These are phyloP conservation scores for Pleodorina starrii DNA, from an alignment of 139 green algal genomes.

Conservation along the genomic window DNA sequence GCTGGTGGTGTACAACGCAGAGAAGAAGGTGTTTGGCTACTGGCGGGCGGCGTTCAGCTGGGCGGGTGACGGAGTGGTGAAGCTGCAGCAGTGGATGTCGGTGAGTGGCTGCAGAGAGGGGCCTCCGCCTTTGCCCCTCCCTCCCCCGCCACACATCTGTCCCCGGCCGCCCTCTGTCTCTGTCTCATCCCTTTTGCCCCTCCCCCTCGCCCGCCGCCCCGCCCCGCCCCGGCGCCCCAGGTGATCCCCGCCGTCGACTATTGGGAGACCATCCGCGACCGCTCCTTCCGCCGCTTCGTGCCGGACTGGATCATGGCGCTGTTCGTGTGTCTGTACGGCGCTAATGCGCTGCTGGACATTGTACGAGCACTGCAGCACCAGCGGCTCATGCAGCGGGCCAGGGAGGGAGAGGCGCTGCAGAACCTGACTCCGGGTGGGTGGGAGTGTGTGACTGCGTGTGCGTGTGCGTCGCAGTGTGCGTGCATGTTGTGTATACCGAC, in stretches of 20 bases:
- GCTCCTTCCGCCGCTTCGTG: conserved; percentile 43
- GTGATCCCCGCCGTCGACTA: conserved; percentile 61
- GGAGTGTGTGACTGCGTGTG: not conserved
- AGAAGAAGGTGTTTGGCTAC: conserved; percentile 48
- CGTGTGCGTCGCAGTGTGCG: too few species aligned
- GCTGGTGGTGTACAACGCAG: conserved; percentile 53
- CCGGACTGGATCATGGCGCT: conserved; percentile 60
- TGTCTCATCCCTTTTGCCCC: too few species aligned
- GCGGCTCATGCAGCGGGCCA: conserved; percentile 29
- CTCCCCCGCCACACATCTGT: too few species aligned
- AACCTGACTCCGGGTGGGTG: conserved; percentile 43
- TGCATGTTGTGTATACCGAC: too few species aligned
- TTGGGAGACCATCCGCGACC: conserved; percentile 30
- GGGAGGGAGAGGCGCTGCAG: conserved; percentile 14
- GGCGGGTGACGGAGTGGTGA: conserved; percentile 44
- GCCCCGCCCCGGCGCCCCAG: not conserved
- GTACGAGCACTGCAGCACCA: conserved; percentile 33
- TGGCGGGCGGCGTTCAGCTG: conserved; percentile 45
- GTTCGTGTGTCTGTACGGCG: conserved; percentile 44
- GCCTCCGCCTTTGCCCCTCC: too few species aligned
- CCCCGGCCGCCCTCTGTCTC: too few species aligned
- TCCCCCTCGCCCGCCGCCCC: too few species aligned
- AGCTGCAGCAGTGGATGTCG: conserved; percentile 15
- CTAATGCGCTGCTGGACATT: conserved; percentile 30
- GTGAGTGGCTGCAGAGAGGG: not conserved